Percentiles rank a stretch among this genome's conserved stretches.
Evolutionary conservation across 139 green algal genomes (phyloP).

Genomic region (Chlorella sp.): DNA sequence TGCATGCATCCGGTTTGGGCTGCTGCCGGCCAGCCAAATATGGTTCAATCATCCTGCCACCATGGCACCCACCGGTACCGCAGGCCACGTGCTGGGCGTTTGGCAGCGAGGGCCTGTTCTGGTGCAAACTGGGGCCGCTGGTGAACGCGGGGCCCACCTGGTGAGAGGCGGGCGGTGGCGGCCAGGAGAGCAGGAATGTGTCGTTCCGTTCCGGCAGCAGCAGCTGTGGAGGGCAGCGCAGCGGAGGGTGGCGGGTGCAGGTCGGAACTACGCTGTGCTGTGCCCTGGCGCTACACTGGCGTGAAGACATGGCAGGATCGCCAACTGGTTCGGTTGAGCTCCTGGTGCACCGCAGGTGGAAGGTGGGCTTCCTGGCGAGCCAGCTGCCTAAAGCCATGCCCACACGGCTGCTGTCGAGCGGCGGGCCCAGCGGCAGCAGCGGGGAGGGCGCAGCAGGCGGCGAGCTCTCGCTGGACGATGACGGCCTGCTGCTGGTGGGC

Average conservation of each 20-base stretch:
- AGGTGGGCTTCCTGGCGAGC: slow-evolving; percentile 22
- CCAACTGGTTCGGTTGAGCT: too few relatives aligned
- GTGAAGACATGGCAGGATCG: too few relatives aligned
- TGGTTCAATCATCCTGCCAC: too few relatives aligned
- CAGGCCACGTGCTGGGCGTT: slow-evolving; percentile 24
- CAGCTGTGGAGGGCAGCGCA: too few relatives aligned
- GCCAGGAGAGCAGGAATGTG: too few relatives aligned
- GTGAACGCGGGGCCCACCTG: slow-evolving; percentile 6
- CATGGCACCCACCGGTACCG: not conserved
- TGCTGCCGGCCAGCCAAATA: too few relatives aligned
- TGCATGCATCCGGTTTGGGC: too few relatives aligned
- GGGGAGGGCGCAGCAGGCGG: not conserved
- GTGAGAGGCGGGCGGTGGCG: not conserved
- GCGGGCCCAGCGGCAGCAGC: not conserved
- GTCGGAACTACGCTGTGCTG: too few relatives aligned
- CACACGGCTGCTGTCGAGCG: not conserved
- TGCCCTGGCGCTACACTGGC: too few relatives aligned
- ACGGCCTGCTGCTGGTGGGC: slow-evolving; percentile 15
- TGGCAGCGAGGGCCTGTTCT: slow-evolving; percentile 15
- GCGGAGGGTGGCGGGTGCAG: too few relatives aligned
- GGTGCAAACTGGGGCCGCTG: slow-evolving; percentile 17
- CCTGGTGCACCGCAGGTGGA: slow-evolving; percentile 4
- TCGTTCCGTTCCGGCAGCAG: too few relatives aligned
- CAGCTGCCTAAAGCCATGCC: slow-evolving; percentile 11
- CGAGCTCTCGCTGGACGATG: not conserved